A percentile compares a stretch with the other conserved stretches of the same genome.
phyloP scores from a whole-genome alignment of 108 stramenopile species.

The Cylindrotheca fusiformis region DNA sequence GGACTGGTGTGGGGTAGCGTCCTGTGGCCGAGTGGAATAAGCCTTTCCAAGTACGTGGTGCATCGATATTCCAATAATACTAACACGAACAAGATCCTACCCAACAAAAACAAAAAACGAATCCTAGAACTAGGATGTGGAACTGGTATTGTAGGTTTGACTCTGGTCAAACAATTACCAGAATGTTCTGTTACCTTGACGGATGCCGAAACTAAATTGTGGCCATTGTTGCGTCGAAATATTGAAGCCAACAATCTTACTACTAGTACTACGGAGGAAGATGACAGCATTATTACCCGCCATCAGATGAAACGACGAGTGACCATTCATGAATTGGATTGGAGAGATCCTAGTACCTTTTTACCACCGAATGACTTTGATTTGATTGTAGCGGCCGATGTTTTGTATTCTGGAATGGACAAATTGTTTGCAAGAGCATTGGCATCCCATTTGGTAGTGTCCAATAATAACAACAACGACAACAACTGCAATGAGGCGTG shows the following conservation, averaged over 20 bases:
- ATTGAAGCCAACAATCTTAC: slow-evolving; percentile 7
- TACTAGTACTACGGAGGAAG: no score
- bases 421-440: slow-evolving; percentile 9
- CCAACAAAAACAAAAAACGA: neutral
- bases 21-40: slow-evolving; percentile 10
- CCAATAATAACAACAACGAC: neutral
- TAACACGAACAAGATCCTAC: neutral
- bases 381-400: slow-evolving; percentile 16
- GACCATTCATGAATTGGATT: slow-evolving; percentile 7
- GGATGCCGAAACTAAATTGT: slow-evolving; percentile 4
- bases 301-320: neutral
- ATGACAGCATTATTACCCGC: neutral
- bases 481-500: neutral
- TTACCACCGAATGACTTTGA: slow-evolving; percentile 2
- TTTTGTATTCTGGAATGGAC: slow-evolving; percentile 17
- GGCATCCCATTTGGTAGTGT: slow-evolving; percentile 7
- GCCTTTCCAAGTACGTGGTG: slow-evolving; percentile 5
- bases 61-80: neutral
- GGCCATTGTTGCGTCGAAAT: slow-evolving; percentile 5
- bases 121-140: slow-evolving; percentile 12
- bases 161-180: slow-evolving; percentile 1
- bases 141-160: slow-evolving; percentile 9
- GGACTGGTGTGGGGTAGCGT: slow-evolving; percentile 12
- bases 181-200: neutral
- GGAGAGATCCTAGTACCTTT: slow-evolving; percentile 16